Evolutionary conservation across 2,329 filamentous ascomycete species (phyloP).

Genomic region (Fusarium equiseti): DNA sequence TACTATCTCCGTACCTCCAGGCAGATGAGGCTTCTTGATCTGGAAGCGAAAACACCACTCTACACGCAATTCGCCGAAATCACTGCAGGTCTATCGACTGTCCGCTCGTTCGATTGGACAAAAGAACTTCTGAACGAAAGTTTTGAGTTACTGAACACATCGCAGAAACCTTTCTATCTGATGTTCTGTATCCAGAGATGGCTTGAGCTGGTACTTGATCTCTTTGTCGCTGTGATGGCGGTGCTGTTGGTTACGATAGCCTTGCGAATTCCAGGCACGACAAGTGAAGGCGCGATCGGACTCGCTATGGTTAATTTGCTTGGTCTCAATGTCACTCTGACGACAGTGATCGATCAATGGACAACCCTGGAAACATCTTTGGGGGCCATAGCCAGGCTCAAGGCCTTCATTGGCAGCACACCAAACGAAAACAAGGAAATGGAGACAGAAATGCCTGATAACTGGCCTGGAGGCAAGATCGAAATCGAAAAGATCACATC

Average conservation of each 20-base stretch:
- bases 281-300: conserved; percentile 50
- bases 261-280: conserved; percentile 45
- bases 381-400: conserved; percentile 53
- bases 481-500: conserved; percentile 47
- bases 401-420: conserved; percentile 47
- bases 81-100: conserved; percentile 59
- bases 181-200: conserved; percentile 63
- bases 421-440: conserved; percentile 45
- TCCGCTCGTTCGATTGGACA: conserved; percentile 64
- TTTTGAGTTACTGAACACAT: conserved; percentile 54
- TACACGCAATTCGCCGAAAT: conserved; percentile 65
- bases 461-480: conserved; percentile 50
- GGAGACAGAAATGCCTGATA: conserved; percentile 1
- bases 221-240: conserved; percentile 61
- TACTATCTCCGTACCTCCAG: conserved; percentile 65
- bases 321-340: conserved; percentile 49
- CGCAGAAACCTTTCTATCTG: conserved; percentile 63
- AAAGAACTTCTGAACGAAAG: conserved; percentile 52
- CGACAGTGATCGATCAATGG: conserved; percentile 51
- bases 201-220: conserved; percentile 61
- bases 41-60: conserved; percentile 63
- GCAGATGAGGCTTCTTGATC: conserved; percentile 63
- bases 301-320: conserved; percentile 49
- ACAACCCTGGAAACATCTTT: conserved; percentile 54
- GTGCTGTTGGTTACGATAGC: conserved; percentile 60